These are phyloP conservation scores for Botrytis byssoidea DNA, from an alignment of 2,329 filamentous ascomycete species.

Conservation along the genomic window DNA sequence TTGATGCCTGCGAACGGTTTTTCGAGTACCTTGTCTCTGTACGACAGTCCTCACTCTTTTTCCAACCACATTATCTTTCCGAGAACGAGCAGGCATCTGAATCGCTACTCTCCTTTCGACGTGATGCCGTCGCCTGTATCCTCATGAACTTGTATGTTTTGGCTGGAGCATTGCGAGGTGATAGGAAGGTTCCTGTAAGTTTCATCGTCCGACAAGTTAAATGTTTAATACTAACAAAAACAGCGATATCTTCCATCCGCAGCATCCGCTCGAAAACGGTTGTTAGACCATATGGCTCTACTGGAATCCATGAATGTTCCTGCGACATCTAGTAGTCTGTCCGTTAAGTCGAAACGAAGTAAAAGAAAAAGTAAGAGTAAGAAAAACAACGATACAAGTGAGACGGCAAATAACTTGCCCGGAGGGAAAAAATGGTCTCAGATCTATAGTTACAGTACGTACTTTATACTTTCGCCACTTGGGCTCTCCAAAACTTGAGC, in stretches of 20 bases:
- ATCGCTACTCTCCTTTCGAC: slow-evolving; percentile 50
- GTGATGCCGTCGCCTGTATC: slow-evolving; percentile 57
- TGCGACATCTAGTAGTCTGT: slow-evolving; percentile 14
- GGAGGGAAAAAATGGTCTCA: slow-evolving; percentile 51
- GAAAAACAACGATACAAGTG: slow-evolving; percentile 6
- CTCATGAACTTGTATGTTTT: slow-evolving; percentile 59
- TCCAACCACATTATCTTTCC: slow-evolving; percentile 53
- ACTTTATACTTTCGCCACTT: no score
- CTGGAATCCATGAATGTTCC: slow-evolving; percentile 42
- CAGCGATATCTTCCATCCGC: slow-evolving; percentile 55
- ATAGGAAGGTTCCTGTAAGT: slow-evolving; percentile 47
- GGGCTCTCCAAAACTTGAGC: no score
- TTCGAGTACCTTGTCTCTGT: slow-evolving; percentile 59
- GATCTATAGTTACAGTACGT: slow-evolving; percentile 51
- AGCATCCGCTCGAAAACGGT: slow-evolving; percentile 51
- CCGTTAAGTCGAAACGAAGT: slow-evolving; percentile 12
- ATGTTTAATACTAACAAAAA: slow-evolving; percentile 1
- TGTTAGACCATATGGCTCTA: slow-evolving; percentile 51
- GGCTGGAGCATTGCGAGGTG: slow-evolving; percentile 53
- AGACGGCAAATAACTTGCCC: slow-evolving; percentile 22
- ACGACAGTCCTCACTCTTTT: slow-evolving; percentile 57
- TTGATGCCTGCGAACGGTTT: slow-evolving; percentile 56
- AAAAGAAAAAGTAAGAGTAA: neutral
- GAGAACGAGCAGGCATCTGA: slow-evolving; percentile 51
- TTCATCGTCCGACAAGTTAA: neutral